Evolutionary conservation across 2,329 filamentous ascomycete species (phyloP), one percentile per base, ranked within the genome.

Genomic region (Davidsoniella virescens): DNA sequence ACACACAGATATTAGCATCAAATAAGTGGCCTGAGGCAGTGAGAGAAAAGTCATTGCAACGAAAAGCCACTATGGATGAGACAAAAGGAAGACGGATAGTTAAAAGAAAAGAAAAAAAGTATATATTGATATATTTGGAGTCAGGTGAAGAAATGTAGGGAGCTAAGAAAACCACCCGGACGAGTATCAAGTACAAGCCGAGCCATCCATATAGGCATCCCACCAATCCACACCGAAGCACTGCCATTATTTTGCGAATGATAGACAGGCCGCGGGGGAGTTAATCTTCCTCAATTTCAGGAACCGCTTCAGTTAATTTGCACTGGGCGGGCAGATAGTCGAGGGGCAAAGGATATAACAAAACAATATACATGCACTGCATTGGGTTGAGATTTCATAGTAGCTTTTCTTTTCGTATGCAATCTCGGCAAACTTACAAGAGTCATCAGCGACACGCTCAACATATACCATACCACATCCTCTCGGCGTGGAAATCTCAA

Each of bases 221-320:
- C 82, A 85, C 80, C 81, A 79, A 80, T 69, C 80, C 79, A 70
- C 72, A 75, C 79, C 72, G 74, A 76, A 70, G 67, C 69, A 70
- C 74, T 70, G 61, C 70, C 76, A 73, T 69, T 63, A 67, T 67
- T 72, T 69, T 79, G 78, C 78, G 79, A 82, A 83, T 80, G 72
- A 78, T 68, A 72, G 73, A 69, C 67, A 44, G 64, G 58, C 61
- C 59, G 63, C 72, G 71, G 70, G 73, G 74, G 75, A 80, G 81
- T 78, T 76, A 70, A 76, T 86, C 80, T 86, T 73, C 82, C 82
- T 86, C 82, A 71, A 67, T 79, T 84, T 70, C 80, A 86, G 82
- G 82, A 86, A 86, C 81, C 82, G 81, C 71, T 73, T 81, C 80
- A 84, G 80, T 71, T 77, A 81, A 74, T 67, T 73, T 49, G 61